Percentiles rank a stretch among this genome's conserved stretches.
Conservation (phyloP, 2,329 filamentous ascomycete genomes). For the Ceratocystis albifundus region DNA sequence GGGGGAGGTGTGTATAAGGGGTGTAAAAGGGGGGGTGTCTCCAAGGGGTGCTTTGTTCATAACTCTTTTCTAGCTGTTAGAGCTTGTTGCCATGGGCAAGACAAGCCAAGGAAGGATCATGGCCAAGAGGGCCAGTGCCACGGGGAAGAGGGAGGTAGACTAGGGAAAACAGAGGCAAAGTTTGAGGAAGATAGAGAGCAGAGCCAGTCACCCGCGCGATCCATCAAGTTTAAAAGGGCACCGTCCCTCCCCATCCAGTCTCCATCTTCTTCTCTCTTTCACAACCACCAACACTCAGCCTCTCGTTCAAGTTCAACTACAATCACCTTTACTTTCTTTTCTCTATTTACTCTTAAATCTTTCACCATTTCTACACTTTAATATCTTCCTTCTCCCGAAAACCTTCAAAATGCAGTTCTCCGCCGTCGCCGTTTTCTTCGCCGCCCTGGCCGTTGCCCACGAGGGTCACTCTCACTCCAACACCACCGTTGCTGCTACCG, state of each 20-base stretch:
- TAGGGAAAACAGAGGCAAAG: too few relatives aligned
- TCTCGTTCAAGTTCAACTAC: slow-evolving; percentile 24
- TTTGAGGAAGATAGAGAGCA: too few relatives aligned
- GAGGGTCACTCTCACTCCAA: slow-evolving; percentile 7
- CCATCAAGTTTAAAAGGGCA: slow-evolving; percentile 17
- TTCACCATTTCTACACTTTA: slow-evolving; percentile 23
- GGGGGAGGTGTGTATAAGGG: not conserved
- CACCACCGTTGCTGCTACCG: slow-evolving; percentile 19
- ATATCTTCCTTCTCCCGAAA: slow-evolving; percentile 7
- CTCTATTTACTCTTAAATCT: slow-evolving; percentile 1
- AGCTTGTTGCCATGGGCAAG: not conserved
- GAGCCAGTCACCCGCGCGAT: not conserved
- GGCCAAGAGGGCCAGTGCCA: not conserved
- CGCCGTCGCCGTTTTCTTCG: slow-evolving; percentile 22
- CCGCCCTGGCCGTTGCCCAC: slow-evolving; percentile 19
- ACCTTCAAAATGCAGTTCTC: slow-evolving; percentile 23
- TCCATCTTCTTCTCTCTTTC: not conserved
- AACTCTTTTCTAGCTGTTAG: not conserved
- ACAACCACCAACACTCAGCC: slow-evolving; percentile 17
- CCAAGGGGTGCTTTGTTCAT: not conserved
- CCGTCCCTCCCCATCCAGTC: slow-evolving; percentile 9
- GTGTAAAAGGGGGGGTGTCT: not conserved
- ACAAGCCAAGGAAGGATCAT: not conserved
- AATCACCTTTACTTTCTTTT: slow-evolving; percentile 19
- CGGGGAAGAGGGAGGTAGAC: too few relatives aligned